Evolutionary conservation across 306 rosid genomes (phyloP).

Genomic region (Prunus padus): DNA sequence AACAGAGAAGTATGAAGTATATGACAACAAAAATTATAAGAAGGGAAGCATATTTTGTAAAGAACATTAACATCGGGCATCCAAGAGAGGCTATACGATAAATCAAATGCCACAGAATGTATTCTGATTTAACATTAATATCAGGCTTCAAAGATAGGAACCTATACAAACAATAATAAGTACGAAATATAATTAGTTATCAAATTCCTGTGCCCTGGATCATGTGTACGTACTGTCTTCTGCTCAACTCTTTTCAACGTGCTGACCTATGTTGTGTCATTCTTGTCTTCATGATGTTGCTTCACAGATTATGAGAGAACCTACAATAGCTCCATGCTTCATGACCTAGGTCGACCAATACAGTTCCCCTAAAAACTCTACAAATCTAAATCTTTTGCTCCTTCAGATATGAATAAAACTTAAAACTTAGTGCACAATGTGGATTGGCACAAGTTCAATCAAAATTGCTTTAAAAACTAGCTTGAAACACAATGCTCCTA

Average conservation of each 20-base stretch:
- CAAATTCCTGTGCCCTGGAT: too few species aligned
- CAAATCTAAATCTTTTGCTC: background rate
- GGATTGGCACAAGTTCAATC: background rate
- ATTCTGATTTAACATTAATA: background rate
- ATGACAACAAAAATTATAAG: constrained; percentile 21
- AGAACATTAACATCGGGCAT: background rate
- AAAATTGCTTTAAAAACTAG: too few species aligned
- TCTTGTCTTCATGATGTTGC: background rate
- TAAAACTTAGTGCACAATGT: background rate
- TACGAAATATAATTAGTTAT: too few species aligned
- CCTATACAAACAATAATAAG: too few species aligned
- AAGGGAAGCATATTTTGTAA: constrained; percentile 10
- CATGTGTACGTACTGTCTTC: background rate
- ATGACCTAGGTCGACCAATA: background rate
- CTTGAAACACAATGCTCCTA: background rate
- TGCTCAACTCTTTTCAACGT: background rate
- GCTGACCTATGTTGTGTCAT: background rate
- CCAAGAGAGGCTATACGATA: constrained; percentile 1
- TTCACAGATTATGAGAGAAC: background rate
- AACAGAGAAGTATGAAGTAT: constrained; percentile 17
- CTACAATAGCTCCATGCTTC: background rate
- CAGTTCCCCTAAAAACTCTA: background rate
- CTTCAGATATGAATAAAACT: background rate
- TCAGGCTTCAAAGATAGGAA: too few species aligned
- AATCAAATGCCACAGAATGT: background rate